Conservation (phyloP, 192 early-diverging fungal species). For the Podila clonocystis region DNA sequence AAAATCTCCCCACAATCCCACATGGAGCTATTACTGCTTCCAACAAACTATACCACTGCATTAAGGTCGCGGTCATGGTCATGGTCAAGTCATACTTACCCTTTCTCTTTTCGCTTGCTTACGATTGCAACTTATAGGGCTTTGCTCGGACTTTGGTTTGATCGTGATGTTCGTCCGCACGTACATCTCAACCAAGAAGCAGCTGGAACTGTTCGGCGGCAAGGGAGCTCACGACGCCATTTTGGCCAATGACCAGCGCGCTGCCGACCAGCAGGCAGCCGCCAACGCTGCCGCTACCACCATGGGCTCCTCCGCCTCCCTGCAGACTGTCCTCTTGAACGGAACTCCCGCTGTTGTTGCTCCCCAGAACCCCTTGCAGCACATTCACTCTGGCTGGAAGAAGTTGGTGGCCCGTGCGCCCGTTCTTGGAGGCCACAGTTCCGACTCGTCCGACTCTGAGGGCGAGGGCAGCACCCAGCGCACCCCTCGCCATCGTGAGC, state of each 20-base stretch:
- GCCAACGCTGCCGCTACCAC: slow-evolving; percentile 6
- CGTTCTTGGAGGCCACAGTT: background rate
- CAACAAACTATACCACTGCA: no score
- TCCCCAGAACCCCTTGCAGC: slow-evolving; percentile 13
- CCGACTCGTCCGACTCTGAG: background rate
- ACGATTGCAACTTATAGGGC: slow-evolving; percentile 17
- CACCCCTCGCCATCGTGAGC: background rate
- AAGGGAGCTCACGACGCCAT: slow-evolving; percentile 14
- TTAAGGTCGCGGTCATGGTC: no score
- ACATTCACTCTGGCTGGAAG: slow-evolving; percentile 22
- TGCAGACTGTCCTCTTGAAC: slow-evolving; percentile 9
- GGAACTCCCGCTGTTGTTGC: background rate
- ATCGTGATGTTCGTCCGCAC: slow-evolving; percentile 42
- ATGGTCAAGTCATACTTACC: no score
- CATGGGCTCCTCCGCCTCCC: slow-evolving; percentile 7
- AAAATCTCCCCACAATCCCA: background rate
- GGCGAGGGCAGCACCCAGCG: background rate
- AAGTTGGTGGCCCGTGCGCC: slow-evolving; percentile 39
- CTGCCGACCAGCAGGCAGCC: slow-evolving; percentile 17
- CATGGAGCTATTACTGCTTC: no score
- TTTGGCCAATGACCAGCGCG: slow-evolving; percentile 29
- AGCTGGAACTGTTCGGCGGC: slow-evolving; percentile 24
- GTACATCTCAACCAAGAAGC: slow-evolving; percentile 35
- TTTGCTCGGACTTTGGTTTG: slow-evolving; percentile 50
- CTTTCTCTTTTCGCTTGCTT: background rate